A percentile compares a stretch with the other conserved stretches of the same genome.
Evolutionary conservation across 352 stramenopile genomes (phyloP).

Genomic region (Phytophthora palmivora): DNA sequence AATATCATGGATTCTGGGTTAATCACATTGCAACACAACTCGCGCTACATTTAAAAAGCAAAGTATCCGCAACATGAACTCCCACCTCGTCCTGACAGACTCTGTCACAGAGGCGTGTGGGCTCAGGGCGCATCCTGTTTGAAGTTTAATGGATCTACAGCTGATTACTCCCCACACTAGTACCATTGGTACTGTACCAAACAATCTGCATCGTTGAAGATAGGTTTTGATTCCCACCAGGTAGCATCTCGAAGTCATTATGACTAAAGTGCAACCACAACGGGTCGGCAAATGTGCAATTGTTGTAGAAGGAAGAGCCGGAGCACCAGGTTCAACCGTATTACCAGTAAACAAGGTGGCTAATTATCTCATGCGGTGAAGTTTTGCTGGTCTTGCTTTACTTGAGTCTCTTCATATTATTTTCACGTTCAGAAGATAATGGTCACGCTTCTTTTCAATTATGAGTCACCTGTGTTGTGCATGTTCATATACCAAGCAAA

Average conservation of each 20-base stretch:
- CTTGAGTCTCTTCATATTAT: too few species aligned
- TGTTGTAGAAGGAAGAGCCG: not conserved
- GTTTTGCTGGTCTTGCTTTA: too few species aligned
- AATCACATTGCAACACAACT: too few species aligned
- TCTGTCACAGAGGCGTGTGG: too few species aligned
- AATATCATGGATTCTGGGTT: too few species aligned
- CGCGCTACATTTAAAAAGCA: too few species aligned
- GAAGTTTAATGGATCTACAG: too few species aligned
- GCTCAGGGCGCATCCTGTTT: too few species aligned
- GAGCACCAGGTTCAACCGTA: not conserved
- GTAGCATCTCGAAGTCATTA: not conserved
- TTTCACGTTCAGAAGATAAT: not conserved
- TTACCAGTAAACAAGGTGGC: constrained; percentile 1
- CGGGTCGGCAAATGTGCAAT: not conserved
- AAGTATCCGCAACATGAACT: too few species aligned
- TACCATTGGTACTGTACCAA: not conserved
- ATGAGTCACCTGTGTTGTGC: not conserved
- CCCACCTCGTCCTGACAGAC: not conserved
- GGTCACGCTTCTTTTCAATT: too few species aligned
- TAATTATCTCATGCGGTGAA: not conserved
- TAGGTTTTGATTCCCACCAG: not conserved
- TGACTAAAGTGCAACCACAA: constrained; percentile 1
- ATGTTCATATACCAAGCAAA: constrained; percentile 34
- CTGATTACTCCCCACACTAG: not conserved
- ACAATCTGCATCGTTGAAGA: not conserved